Base-by-base conservation (phyloP, 805 yeast species). In the Starmerella sp. region DNA sequence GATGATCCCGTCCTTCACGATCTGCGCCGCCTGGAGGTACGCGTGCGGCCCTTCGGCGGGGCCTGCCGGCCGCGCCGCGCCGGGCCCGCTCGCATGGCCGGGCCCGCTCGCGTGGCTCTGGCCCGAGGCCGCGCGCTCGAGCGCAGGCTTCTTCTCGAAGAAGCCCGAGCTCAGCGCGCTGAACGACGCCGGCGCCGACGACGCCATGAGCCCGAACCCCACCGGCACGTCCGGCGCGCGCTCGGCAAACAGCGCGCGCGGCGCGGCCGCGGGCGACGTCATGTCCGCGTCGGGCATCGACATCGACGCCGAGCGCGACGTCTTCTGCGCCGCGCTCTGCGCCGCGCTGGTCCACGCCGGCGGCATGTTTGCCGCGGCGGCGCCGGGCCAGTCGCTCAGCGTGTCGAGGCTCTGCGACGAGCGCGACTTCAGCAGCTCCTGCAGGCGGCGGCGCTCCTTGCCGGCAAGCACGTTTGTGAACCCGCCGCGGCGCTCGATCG, bases 401-500 rank as follows among this genome's bases (percentile, higher is more conserved):
- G 34, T 28, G 36, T 36, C 31, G n/a, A 46, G 4, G 30, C 30
- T 34, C 30, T 46, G 39, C 1, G 49, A 32, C 5, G 49, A 46
- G 31, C 39, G 49, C 31, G 49, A 46, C 11, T 32, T 31, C 15
- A 46, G 38, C 35, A 46, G 31, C 15, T 46, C 39, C 13, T 46
- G 49, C 31, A 46, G n/a, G 6, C 43, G 34, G 14, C 51, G 51
- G 15, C 51, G 51, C 42, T 52, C 65, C 58, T 61, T 65, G 31
- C 73, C 73, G 8, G 67, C 64, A 0, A 65, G 54, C 14, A 73
- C 72, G 51, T 71, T 71, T 39, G 64, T 66, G 30, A 68, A 67
- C 1, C 79, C 79, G 15, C 84, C 83, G 57, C 85, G 72, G 43
- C 54, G 51, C 13, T 78, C 71, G 47, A 77, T 73, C 30, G 78